phyloP scores from a whole-genome alignment of 495 filamentous ascomycete species.

The Neurospora sp. region DNA sequence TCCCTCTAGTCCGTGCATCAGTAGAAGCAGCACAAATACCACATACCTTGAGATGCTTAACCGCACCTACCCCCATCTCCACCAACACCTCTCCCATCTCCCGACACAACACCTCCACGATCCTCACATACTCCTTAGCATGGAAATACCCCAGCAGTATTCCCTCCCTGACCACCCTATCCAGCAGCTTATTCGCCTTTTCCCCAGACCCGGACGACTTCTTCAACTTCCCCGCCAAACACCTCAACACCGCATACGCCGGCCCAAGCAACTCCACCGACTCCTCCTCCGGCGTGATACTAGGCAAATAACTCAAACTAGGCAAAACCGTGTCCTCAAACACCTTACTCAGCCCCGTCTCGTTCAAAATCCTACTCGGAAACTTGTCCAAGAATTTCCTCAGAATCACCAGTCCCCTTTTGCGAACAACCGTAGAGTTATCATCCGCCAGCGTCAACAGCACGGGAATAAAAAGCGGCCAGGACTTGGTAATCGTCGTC shows the following conservation, averaged over 20 bases:
- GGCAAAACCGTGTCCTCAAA: constrained; percentile 72
- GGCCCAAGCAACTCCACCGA: constrained; percentile 53
- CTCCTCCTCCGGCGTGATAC: constrained; percentile 62
- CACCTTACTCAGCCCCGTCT: constrained; percentile 67
- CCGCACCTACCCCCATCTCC: constrained; percentile 55
- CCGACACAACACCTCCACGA: constrained; percentile 48
- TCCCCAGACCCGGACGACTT: not conserved
- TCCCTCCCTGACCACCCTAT: constrained; percentile 45
- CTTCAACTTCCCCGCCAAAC: constrained; percentile 41
- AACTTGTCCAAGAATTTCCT: constrained; percentile 50
- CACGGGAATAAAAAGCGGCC: constrained; percentile 76
- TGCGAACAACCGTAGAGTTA: constrained; percentile 41
- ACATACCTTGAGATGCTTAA: constrained; percentile 60
- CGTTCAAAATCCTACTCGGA: constrained; percentile 43
- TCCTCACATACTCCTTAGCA: constrained; percentile 35
- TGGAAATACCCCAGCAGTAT: constrained; percentile 45
- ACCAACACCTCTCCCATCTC: constrained; percentile 43
- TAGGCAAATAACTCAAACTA: constrained; percentile 62
- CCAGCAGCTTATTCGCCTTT: constrained; percentile 29
- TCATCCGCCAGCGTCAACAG: constrained; percentile 75
- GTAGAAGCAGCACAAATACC: not conserved
- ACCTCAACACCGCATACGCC: constrained; percentile 57
- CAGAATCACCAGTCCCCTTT: constrained; percentile 51
- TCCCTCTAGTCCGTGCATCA: not conserved
- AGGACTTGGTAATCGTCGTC: constrained; percentile 34